phyloP scores from a whole-genome alignment of 768 basidiomycete genomes.

The Boletus pseudopeckii region DNA sequence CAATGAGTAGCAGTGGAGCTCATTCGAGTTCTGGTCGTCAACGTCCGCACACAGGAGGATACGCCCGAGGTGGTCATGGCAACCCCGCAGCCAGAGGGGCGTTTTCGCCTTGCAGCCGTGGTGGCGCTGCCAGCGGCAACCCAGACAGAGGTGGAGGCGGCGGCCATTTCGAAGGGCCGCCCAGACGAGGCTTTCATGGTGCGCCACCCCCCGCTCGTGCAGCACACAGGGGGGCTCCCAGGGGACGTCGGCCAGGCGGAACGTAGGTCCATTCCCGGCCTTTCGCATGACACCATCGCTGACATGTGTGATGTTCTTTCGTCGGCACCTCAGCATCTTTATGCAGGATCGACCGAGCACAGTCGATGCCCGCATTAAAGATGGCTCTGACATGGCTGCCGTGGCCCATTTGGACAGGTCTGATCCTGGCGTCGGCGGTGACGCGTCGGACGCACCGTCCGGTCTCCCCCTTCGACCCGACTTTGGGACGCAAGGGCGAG shows the following conservation, averaged over 20 bases:
- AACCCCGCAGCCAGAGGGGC: background rate
- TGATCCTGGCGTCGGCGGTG: slow-evolving; percentile 3
- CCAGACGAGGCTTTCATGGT: slow-evolving; percentile 7
- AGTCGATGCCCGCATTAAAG: slow-evolving; percentile 52
- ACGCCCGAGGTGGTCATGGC: slow-evolving; percentile 1
- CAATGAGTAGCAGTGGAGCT: slow-evolving; percentile 3
- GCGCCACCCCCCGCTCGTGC: slow-evolving; percentile 9
- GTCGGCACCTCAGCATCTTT: slow-evolving; percentile 25
- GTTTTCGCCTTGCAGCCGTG: background rate
- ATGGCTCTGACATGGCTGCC: slow-evolving; percentile 37
- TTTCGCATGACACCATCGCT: background rate
- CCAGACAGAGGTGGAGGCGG: slow-evolving; percentile 22
- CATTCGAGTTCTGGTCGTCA: background rate
- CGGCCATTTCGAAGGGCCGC: background rate
- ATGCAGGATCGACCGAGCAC: slow-evolving; percentile 36
- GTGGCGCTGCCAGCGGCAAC: slow-evolving; percentile 13
- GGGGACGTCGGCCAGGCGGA: slow-evolving; percentile 15
- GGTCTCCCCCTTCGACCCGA: slow-evolving; percentile 44
- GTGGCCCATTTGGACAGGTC: slow-evolving; percentile 31
- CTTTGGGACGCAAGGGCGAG: slow-evolving; percentile 40
- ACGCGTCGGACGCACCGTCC: background rate
- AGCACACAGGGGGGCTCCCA: slow-evolving; percentile 21
- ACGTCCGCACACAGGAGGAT: slow-evolving; percentile 25
- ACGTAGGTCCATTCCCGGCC: slow-evolving; percentile 12
- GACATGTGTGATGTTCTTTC: background rate